Percentiles rank a stretch among this genome's conserved stretches.
Evolutionary conservation across 192 early-diverging fungal genomes (phyloP).

Genomic region (Coemansia sp.): DNA sequence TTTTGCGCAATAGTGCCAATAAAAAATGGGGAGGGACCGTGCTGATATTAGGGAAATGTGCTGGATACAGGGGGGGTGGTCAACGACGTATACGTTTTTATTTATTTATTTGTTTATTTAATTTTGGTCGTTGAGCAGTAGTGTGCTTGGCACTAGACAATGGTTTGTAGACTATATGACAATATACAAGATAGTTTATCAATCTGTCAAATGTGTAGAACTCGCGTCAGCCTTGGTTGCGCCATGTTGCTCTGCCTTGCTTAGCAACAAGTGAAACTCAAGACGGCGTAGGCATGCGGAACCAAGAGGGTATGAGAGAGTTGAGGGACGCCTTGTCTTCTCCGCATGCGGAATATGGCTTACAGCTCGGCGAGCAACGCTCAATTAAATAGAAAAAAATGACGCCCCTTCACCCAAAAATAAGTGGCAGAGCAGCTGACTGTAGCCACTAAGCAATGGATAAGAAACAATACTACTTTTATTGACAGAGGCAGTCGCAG

Average conservation of each 20-base stretch:
- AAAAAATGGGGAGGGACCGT: conserved; percentile 6
- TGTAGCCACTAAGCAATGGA: not conserved
- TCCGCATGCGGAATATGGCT: not conserved
- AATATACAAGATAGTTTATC: not conserved
- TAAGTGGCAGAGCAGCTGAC: conserved; percentile 10
- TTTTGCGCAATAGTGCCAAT: not conserved
- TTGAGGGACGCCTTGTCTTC: not conserved
- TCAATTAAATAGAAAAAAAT: not conserved
- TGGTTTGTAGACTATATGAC: not conserved
- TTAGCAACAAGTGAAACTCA: too few species aligned
- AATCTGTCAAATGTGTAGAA: not conserved
- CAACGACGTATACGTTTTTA: not conserved
- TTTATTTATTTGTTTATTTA: not conserved
- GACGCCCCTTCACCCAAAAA: too few species aligned
- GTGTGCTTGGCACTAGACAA: not conserved
- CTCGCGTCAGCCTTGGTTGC: not conserved
- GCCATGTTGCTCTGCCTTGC: not conserved
- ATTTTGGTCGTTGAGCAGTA: conserved; percentile 5
- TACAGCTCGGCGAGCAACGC: not conserved
- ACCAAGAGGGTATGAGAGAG: not conserved
- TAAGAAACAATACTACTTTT: not conserved
- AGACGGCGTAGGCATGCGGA: not conserved
- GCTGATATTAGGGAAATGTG: not conserved
- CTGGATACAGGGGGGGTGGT: not conserved
- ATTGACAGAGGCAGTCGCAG: not conserved